phyloP scores from a whole-genome alignment of 371 early-diverging fungal species.

The Rhizopus stolonifer region DNA sequence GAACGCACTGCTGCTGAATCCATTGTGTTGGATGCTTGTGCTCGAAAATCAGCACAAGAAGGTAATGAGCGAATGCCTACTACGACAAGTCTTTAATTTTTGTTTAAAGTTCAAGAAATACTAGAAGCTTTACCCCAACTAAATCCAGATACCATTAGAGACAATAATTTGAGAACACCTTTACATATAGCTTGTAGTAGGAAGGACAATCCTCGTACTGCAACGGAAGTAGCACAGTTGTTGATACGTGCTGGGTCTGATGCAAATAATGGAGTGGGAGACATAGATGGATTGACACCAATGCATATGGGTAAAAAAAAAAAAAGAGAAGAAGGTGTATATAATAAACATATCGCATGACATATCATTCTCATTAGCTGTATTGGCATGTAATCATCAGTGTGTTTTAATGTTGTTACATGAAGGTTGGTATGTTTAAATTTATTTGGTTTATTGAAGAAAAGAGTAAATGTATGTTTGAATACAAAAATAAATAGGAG shows the following conservation, averaged over 20 bases:
- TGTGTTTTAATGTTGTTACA: constrained; percentile 47
- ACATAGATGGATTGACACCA: constrained; percentile 46
- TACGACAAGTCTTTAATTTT: too few relatives aligned
- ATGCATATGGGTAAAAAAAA: constrained; percentile 45
- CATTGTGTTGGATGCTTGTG: constrained; percentile 39
- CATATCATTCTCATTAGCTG: constrained; percentile 28
- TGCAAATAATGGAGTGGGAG: constrained; percentile 52
- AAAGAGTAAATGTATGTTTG: too few relatives aligned
- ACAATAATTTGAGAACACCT: constrained; percentile 43
- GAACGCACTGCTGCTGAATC: constrained; percentile 31
- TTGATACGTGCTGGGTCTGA: constrained; percentile 41
- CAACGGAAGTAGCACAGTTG: constrained; percentile 36
- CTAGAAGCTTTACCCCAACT: constrained; percentile 28
- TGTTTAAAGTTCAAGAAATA: constrained; percentile 31
- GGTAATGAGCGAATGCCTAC: too few relatives aligned
- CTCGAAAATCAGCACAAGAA: constrained; percentile 29
- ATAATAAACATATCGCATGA: neutral
- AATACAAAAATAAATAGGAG: constrained; percentile 22
- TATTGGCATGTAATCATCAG: constrained; percentile 44
- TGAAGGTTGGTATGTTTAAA: constrained; percentile 35
- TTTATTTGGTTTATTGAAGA: too few relatives aligned
- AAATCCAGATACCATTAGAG: constrained; percentile 47
- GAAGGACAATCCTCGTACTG: constrained; percentile 35
- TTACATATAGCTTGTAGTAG: constrained; percentile 48
- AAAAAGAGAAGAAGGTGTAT: neutral